Conservation (phyloP, 192 early-diverging fungal genomes). For the Jimgerdemannia flammicorona region DNA sequence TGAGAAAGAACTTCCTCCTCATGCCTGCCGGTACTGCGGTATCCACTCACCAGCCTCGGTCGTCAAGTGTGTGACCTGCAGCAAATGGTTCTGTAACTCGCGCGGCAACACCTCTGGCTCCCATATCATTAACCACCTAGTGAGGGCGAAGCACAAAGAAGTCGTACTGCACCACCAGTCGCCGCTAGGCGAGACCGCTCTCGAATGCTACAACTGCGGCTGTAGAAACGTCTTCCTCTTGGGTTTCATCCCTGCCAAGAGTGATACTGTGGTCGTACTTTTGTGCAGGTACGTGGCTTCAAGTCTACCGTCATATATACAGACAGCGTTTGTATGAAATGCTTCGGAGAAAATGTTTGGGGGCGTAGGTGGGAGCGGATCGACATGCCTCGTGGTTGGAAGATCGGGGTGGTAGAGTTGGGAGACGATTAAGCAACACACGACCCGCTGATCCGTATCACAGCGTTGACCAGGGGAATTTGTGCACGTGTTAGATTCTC, state of each 20-base stretch:
- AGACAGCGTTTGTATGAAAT: background rate
- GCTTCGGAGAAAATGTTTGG: too few relatives aligned
- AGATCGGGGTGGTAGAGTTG: too few relatives aligned
- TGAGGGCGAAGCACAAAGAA: constrained; percentile 91
- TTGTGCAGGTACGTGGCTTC: constrained; percentile 74
- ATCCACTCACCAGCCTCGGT: constrained; percentile 85
- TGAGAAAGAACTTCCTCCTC: constrained; percentile 63
- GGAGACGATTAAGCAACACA: too few relatives aligned
- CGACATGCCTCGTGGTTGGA: too few relatives aligned
- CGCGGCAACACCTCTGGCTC: constrained; percentile 86
- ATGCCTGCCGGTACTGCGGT: constrained; percentile 93
- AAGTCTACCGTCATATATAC: background rate
- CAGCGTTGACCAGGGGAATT: too few relatives aligned
- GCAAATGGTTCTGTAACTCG: constrained; percentile 97
- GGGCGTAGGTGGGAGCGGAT: too few relatives aligned
- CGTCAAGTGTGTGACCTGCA: constrained; percentile 89
- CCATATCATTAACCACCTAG: constrained; percentile 95
- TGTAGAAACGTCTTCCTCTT: constrained; percentile 92
- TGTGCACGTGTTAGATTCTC: too few relatives aligned
- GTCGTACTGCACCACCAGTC: constrained; percentile 90
- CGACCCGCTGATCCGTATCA: too few relatives aligned
- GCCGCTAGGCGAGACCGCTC: constrained; percentile 86
- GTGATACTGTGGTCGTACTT: constrained; percentile 95
- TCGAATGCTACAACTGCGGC: constrained; percentile 99
- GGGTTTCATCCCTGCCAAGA: constrained; percentile 98